Percentiles rank a stretch among this genome's conserved stretches.
Evolutionary conservation across 176 grass and related monocot genomes (phyloP).

Genomic region (Melocanna baccifera): DNA sequence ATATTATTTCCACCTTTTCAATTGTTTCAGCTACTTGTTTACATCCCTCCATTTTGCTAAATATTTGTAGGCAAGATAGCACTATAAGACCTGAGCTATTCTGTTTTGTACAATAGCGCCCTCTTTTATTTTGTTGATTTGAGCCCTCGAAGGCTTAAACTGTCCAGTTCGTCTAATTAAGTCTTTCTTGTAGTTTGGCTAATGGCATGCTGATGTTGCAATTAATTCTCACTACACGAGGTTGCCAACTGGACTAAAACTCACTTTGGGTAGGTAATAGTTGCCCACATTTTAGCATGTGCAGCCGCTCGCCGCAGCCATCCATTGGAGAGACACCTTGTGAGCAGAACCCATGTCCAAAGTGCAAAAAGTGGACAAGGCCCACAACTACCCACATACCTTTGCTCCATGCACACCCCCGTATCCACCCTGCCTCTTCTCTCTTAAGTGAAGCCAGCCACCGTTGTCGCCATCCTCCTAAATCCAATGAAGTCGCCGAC

Average conservation of each 20-base stretch:
- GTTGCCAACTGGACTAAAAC: not conserved
- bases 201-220: not conserved
- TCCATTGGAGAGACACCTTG: not conserved
- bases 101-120: constrained; percentile 4
- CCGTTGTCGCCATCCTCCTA: not conserved
- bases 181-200: not conserved
- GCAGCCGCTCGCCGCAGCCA: not conserved
- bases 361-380: not conserved
- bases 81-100: not conserved
- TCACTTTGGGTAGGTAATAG: not conserved
- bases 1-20: not conserved
- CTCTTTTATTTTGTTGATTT: not conserved
- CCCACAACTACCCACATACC: not conserved
- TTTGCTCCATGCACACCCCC: not conserved
- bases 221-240: not conserved
- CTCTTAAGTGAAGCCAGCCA: not conserved
- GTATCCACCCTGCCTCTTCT: constrained; percentile 8
- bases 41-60: not conserved
- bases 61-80: constrained; percentile 12
- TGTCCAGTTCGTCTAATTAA: not conserved
- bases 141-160: not conserved
- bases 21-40: not conserved
- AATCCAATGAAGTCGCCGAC: not conserved
- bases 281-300: not conserved
- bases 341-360: not conserved